These are phyloP conservation scores for Leccinum broughii DNA, from an alignment of 768 basidiomycete genomes.

Conservation along the genomic window DNA sequence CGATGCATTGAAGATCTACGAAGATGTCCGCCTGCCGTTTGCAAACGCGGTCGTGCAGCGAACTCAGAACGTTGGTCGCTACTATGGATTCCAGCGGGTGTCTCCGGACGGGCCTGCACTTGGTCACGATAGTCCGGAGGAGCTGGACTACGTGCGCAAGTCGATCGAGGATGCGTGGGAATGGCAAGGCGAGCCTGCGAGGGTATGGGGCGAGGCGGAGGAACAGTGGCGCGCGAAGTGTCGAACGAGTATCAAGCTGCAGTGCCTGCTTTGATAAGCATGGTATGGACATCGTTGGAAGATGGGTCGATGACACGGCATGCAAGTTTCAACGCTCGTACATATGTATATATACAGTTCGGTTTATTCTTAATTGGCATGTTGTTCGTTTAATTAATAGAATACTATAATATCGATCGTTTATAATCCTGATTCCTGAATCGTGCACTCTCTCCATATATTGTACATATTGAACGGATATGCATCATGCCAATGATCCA, in stretches of 20 bases:
- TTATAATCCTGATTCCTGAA: neutral
- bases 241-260: neutral
- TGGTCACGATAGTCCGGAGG: neutral
- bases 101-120: too few relatives aligned
- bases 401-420: neutral
- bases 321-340: neutral
- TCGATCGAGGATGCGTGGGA: conserved; percentile 22
- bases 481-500: too few relatives aligned
- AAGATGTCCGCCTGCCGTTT: too few relatives aligned
- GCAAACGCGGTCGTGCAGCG: too few relatives aligned
- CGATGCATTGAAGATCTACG: too few relatives aligned
- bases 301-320: neutral
- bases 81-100: too few relatives aligned
- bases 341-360: too few relatives aligned
- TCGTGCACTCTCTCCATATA: neutral
- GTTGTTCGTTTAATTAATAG: neutral
- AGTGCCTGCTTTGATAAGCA: neutral
- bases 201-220: conserved; percentile 15
- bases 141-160: conserved; percentile 11
- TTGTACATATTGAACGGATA: neutral
- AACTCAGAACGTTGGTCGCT: too few relatives aligned
- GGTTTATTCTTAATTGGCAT: too few relatives aligned
- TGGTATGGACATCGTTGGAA: neutral
- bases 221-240: conserved; percentile 9
- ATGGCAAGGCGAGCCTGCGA: conserved; percentile 15